Evolutionary conservation across 2,329 filamentous ascomycete genomes (phyloP), one percentile per base, ranked within the genome.

Genomic region (Cadophora sp.): DNA sequence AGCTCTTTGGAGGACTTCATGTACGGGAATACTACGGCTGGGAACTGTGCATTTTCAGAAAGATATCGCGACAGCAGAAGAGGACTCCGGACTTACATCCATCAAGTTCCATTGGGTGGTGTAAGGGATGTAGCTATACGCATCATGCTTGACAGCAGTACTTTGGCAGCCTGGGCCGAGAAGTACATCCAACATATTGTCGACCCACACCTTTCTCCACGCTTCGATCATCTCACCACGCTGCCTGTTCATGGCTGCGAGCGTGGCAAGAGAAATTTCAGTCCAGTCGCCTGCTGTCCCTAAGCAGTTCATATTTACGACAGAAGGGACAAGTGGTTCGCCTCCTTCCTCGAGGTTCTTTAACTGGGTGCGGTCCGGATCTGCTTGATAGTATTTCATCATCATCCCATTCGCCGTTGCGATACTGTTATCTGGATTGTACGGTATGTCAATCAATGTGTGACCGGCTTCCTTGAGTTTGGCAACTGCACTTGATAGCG

Each of bases 41-140:
- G 53, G 33, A 56, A 41, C 53, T 56, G 11, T 14, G 0, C n/a
- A 14, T 14, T 22, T n/a, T 56, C 53, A 56, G n/a, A 13, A 48
- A 8, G 5, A 39, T 8, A 9, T 48, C 43, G 24, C 4, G n/a
- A 9, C 7, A 20, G n/a, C 45, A 48, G 11, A 13, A n/a, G 6
- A 20, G 9, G 20, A 6, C n/a, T 48, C 45, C 4, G 11, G 30
- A 56, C 53, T 39, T 56, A 56, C 53, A 18, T 56, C 53, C 53
- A 56, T 56, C n/a, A 56, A 36, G 8, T 56, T 56, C 53, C 53
- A 56, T 16, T 56, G 53, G n/a, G 53, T 56, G 30, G 53, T 56
- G 33, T 56, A 56, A 18, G 53, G 53, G 13, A 56, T 41, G n/a
- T 13, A 56, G 14, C 53, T 56, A 18, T 55, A 55, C 2, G 27